These are phyloP conservation scores for Gentiana dahurica DNA, from an alignment of 257 asterid species.

Conservation along the genomic window DNA sequence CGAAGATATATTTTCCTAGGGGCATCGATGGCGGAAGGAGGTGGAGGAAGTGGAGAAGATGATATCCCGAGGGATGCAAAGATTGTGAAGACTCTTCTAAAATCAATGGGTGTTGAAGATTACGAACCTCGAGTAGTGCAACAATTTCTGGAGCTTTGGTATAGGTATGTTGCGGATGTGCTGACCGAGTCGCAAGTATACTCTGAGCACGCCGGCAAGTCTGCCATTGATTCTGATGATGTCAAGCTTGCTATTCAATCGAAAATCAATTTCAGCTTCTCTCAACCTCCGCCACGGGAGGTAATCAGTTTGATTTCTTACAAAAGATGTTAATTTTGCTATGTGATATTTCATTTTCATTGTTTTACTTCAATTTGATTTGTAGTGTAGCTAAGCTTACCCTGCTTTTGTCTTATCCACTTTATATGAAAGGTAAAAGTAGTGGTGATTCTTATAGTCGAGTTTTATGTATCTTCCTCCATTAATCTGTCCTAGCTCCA, in stretches of 20 bases:
- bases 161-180: conserved; percentile 68
- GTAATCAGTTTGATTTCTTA: conserved; percentile 18
- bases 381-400: too few relatives aligned
- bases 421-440: too few relatives aligned
- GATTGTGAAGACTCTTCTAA: conserved; percentile 65
- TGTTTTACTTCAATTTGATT: too few relatives aligned
- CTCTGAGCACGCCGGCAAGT: conserved; percentile 78
- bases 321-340: too few relatives aligned
- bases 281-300: conserved; percentile 91
- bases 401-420: too few relatives aligned
- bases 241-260: conserved; percentile 81
- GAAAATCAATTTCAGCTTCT: conserved; percentile 80
- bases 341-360: too few relatives aligned
- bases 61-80: conserved; percentile 84
- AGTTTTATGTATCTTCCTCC: too few relatives aligned
- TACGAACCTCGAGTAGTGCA: conserved; percentile 80
- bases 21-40: conserved; percentile 51
- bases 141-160: conserved; percentile 78
- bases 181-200: conserved; percentile 73
- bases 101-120: conserved; percentile 87
- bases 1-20: too few relatives aligned
- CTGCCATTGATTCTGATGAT: conserved; percentile 67
- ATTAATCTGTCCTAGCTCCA: too few relatives aligned
- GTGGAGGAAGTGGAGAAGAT: conserved; percentile 60
- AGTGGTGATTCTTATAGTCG: too few relatives aligned